Conservation (phyloP, 176 grass and related monocot species). For the Pontederia crassipes region DNA sequence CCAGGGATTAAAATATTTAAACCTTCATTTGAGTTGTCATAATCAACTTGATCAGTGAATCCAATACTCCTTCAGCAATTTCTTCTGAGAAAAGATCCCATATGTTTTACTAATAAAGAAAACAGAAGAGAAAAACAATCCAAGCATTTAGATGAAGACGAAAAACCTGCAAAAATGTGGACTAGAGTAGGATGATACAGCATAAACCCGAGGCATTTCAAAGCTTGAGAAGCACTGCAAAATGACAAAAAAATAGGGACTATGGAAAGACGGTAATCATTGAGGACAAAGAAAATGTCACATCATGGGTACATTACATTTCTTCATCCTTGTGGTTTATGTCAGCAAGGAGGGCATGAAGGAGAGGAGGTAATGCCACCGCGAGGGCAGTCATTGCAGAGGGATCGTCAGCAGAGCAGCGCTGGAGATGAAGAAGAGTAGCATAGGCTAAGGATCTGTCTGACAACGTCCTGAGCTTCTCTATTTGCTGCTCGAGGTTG, state of each 20-base stretch:
- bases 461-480: constrained; percentile 27
- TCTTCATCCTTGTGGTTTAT: constrained; percentile 25
- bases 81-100: constrained; percentile 30
- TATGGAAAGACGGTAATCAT: not conserved
- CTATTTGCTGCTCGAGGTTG: constrained; percentile 16
- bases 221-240: constrained; percentile 31
- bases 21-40: constrained; percentile 68
- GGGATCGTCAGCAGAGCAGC: constrained; percentile 40
- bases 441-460: constrained; percentile 45
- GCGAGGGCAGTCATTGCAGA: constrained; percentile 45
- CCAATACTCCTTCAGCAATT: constrained; percentile 29
- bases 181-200: constrained; percentile 69
- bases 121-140: too few species aligned
- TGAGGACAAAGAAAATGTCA: not conserved
- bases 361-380: constrained; percentile 20
- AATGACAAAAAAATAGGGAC: not conserved
- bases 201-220: constrained; percentile 78
- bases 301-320: constrained; percentile 21
- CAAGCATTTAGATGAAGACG: too few species aligned
- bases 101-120: constrained; percentile 4
- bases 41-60: constrained; percentile 54
- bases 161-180: constrained; percentile 43
- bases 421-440: constrained; percentile 36
- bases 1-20: not conserved
- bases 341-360: constrained; percentile 41